These are phyloP conservation scores for Cutaneotrichosporon spelunceum DNA, from an alignment of 1,284 basidiomycete genomes.

Conservation along the genomic window DNA sequence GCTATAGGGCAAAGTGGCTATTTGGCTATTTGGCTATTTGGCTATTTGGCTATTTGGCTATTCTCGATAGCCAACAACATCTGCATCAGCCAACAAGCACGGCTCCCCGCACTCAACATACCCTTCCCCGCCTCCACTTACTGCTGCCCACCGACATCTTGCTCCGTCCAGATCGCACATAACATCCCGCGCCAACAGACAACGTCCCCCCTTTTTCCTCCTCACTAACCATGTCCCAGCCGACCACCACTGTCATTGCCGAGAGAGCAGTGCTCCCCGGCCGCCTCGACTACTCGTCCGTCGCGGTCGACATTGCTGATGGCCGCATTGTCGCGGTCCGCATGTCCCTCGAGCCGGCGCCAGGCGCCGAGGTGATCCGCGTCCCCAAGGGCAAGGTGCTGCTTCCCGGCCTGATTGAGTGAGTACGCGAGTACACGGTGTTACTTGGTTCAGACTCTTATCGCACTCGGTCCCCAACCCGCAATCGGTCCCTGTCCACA, in stretches of 20 bases:
- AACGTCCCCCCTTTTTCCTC: not conserved
- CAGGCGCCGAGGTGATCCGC: constrained; percentile 38
- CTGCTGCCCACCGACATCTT: not conserved
- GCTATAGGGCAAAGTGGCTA: not conserved
- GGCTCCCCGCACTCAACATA: not conserved
- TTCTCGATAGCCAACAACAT: not conserved
- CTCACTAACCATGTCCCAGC: not conserved
- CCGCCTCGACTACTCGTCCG: constrained; percentile 56
- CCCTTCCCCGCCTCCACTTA: not conserved
- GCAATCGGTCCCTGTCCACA: not conserved
- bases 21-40: not conserved
- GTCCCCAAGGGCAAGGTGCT: constrained; percentile 53
- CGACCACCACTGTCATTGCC: constrained; percentile 27
- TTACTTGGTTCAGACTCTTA: not conserved
- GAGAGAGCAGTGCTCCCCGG: constrained; percentile 61
- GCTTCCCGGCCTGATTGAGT: constrained; percentile 83
- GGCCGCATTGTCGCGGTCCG: constrained; percentile 66
- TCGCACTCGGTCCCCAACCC: not conserved
- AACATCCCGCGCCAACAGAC: not conserved
- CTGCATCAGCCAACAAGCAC: too few relatives aligned
- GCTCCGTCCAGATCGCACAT: not conserved
- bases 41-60: not conserved
- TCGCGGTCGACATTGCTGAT: constrained; percentile 61
- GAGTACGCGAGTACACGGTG: too few relatives aligned
- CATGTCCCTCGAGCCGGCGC: constrained; percentile 18